Percentiles rank a stretch among this genome's conserved stretches.
Conservation (phyloP, 164 flowering plant genomes). For the Stephania japonica region DNA sequence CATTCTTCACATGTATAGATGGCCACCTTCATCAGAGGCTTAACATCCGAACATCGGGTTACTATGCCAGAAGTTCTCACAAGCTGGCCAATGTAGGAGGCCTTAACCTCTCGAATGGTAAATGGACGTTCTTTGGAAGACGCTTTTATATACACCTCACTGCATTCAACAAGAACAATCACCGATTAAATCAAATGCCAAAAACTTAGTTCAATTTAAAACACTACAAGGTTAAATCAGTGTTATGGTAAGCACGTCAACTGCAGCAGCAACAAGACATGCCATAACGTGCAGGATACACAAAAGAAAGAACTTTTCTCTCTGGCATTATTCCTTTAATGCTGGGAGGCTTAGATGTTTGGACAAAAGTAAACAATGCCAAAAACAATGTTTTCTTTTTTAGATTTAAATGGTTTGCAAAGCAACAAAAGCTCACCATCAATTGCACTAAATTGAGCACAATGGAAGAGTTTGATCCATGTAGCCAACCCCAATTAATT, state of each 20-base stretch:
- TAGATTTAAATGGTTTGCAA: too few relatives aligned
- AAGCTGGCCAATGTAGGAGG: constrained; percentile 93
- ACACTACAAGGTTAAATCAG: neutral
- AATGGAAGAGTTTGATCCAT: too few relatives aligned
- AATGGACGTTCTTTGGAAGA: constrained; percentile 74
- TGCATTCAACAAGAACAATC: constrained; percentile 22
- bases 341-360: too few relatives aligned
- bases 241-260: neutral
- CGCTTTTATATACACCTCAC: constrained; percentile 88
- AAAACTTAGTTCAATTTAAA: neutral
- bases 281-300: neutral
- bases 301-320: neutral
- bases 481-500: too few relatives aligned
- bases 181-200: neutral
- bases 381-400: too few relatives aligned
- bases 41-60: constrained; percentile 97
- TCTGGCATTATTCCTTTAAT: too few relatives aligned
- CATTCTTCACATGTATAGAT: constrained; percentile 98
- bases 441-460: too few relatives aligned
- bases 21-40: constrained; percentile 97
- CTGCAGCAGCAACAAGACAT: neutral
- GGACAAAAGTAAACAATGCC: too few relatives aligned
- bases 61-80: constrained; percentile 90
- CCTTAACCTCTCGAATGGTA: constrained; percentile 90
- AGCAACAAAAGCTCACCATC: too few relatives aligned